These are phyloP conservation scores for Mayamaea pseudoterrestris DNA, from an alignment of 108 stramenopile species.

Conservation along the genomic window DNA sequence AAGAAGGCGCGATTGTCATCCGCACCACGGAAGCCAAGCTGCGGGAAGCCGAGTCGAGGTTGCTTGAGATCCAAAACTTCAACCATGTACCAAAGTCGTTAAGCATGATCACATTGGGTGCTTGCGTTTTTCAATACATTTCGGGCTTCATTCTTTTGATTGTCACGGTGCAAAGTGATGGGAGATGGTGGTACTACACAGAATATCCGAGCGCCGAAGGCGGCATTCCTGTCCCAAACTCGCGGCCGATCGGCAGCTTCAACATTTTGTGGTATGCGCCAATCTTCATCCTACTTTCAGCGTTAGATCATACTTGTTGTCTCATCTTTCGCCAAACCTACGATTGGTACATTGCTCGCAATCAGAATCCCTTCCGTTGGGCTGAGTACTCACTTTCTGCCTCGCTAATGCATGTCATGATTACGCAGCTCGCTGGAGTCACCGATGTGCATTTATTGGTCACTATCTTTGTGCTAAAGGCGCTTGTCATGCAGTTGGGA, in stretches of 20 bases:
- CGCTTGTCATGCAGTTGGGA: constrained; percentile 9
- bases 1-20: background rate
- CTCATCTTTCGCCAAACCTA: constrained; percentile 5
- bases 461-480: constrained; percentile 8
- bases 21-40: background rate
- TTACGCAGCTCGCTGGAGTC: constrained; percentile 22
- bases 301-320: constrained; percentile 14
- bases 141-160: no score
- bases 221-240: no score
- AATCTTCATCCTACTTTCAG: constrained; percentile 9
- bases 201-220: no score
- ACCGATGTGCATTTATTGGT: constrained; percentile 16
- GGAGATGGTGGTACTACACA: no score
- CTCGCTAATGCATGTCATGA: constrained; percentile 18
- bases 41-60: background rate
- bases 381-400: constrained; percentile 16
- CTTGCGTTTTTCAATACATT: background rate
- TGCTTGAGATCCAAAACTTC: background rate
- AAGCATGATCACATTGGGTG: background rate
- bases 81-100: background rate
- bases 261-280: constrained; percentile 14
- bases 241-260: constrained; percentile 2
- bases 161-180: no score
- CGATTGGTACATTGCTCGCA: constrained; percentile 6
- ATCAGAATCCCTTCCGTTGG: constrained; percentile 25